phyloP scores from a whole-genome alignment of 306 rosid genomes.

The Quercus gilva region DNA sequence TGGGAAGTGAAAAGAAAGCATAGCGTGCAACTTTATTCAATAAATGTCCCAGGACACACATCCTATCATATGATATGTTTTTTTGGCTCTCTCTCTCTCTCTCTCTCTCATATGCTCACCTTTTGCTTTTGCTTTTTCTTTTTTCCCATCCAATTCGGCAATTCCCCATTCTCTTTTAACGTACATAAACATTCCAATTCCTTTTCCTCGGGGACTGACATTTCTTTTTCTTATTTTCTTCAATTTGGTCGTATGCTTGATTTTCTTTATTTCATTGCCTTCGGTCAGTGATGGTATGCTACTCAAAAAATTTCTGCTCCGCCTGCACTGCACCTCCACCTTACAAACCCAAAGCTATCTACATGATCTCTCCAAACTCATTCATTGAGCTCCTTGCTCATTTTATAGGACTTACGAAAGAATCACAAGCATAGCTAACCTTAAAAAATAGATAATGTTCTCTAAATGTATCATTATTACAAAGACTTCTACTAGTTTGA shows the following conservation, averaged over 20 bases:
- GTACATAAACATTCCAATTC: slow-evolving; percentile 32
- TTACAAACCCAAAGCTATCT: neutral
- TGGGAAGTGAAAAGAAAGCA: slow-evolving; percentile 56
- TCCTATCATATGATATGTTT: slow-evolving; percentile 16
- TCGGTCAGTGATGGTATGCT: no score
- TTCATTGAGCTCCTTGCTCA: neutral
- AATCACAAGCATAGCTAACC: no score
- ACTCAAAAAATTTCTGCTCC: neutral
- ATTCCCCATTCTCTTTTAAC: slow-evolving; percentile 25
- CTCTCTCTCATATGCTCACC: neutral
- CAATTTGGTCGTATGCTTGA: neutral
- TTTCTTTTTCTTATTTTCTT: neutral
- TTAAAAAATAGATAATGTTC: no score
- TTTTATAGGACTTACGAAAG: no score
- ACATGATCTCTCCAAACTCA: neutral
- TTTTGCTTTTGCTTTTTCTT: slow-evolving; percentile 27
- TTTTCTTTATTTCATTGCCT: neutral
- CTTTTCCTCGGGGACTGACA: slow-evolving; percentile 24
- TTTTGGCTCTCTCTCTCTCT: neutral
- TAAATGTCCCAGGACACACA: slow-evolving; percentile 54
- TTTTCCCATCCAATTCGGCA: slow-evolving; percentile 15
- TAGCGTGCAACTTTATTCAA: slow-evolving; percentile 84
- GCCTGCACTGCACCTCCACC: neutral
- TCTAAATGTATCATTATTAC: no score
- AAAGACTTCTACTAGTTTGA: no score